A percentile compares a stretch with the other conserved stretches of the same genome.
Evolutionary conservation across 768 basidiomycete species (phyloP).

Genomic region (Pisolithus marmoratus): DNA sequence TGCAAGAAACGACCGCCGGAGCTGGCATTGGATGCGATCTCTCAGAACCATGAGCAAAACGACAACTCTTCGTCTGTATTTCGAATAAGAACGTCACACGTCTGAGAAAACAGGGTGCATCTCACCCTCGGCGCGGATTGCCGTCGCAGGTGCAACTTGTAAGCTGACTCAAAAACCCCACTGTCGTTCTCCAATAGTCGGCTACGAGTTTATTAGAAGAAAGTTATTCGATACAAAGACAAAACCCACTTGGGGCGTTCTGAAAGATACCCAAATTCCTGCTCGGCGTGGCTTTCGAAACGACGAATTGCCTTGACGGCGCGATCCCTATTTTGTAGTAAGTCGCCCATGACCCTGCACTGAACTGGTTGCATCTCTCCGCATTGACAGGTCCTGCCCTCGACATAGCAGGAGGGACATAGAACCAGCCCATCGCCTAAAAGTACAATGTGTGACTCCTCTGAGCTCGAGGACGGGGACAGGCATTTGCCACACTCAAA

Average conservation of each 20-base stretch:
- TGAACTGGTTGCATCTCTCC: constrained; percentile 56
- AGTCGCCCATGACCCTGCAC: constrained; percentile 41
- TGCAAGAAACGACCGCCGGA: constrained; percentile 28
- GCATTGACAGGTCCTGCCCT: constrained; percentile 72
- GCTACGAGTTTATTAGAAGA: constrained; percentile 14
- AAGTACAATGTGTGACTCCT: constrained; percentile 9
- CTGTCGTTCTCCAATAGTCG: constrained; percentile 16
- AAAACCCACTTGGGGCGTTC: constrained; percentile 16
- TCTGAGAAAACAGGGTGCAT: neutral
- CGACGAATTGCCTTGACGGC: constrained; percentile 27
- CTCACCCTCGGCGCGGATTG: constrained; percentile 12
- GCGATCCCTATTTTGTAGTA: constrained; percentile 40
- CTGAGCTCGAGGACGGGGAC: constrained; percentile 5
- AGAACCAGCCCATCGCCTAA: constrained; percentile 45
- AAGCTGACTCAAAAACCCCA: constrained; percentile 31
- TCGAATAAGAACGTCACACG: constrained; percentile 1
- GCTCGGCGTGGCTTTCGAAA: constrained; percentile 7
- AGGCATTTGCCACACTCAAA: constrained; percentile 61
- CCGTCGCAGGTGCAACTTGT: constrained; percentile 17
- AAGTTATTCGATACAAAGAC: neutral
- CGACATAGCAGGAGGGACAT: constrained; percentile 70
- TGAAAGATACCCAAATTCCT: constrained; percentile 9
- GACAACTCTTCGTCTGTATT: constrained; percentile 17
- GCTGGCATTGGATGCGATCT: constrained; percentile 12
- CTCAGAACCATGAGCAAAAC: constrained; percentile 3